phyloP scores from a whole-genome alignment of 2,329 filamentous ascomycete genomes.

The Colletotrichum viniferum region DNA sequence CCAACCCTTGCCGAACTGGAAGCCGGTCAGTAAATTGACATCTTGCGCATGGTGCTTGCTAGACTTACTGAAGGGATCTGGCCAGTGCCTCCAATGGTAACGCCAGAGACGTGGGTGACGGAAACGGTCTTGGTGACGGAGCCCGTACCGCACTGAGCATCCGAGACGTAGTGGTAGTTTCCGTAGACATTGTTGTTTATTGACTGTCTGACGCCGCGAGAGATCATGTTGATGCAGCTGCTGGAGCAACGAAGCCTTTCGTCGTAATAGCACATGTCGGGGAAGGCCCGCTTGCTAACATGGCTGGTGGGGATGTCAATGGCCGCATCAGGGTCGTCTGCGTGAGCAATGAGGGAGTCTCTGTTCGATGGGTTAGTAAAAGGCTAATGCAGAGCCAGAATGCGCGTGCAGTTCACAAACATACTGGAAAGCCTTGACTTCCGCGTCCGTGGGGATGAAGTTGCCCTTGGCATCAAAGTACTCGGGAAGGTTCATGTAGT shows the following conservation, averaged over 20 bases:
- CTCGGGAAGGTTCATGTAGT: neutral
- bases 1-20: neutral
- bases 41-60: too few species aligned
- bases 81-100: neutral
- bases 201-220: neutral
- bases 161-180: neutral
- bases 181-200: neutral
- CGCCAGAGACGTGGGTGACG: neutral
- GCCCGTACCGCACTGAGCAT: neutral
- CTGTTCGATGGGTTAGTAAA: neutral
- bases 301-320: neutral
- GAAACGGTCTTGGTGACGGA: neutral
- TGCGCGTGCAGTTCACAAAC: neutral
- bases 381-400: neutral
- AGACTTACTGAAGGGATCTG: neutral
- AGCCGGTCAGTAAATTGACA: neutral
- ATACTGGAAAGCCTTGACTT: neutral
- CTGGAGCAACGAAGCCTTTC: neutral
- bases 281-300: neutral
- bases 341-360: neutral
- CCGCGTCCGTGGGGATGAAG: neutral
- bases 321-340: neutral
- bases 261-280: neutral
- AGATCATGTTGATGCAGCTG: neutral
- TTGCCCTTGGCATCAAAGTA: neutral